Conservation (phyloP, 2,329 filamentous ascomycete species). For the Coleophoma eucalyptorum region DNA sequence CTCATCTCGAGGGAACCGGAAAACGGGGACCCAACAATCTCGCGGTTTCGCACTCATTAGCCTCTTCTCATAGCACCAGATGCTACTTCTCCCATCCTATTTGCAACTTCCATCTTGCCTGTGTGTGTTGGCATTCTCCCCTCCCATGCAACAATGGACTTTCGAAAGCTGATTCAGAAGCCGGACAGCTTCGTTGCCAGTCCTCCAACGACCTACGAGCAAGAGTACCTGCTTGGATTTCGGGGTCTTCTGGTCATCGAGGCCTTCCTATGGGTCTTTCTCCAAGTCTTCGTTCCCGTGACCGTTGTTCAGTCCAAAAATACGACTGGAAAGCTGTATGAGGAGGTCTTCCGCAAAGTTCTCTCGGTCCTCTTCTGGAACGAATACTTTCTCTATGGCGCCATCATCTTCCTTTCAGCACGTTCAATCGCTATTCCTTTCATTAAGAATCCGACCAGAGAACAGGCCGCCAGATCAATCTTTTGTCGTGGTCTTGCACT, state of each 20-base stretch:
- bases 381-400: conserved; percentile 38
- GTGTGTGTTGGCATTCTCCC: too few relatives aligned
- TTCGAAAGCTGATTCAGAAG: conserved; percentile 1
- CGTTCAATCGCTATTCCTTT: conserved; percentile 37
- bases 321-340: conserved; percentile 31
- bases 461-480: conserved; percentile 32
- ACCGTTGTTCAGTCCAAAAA: conserved; percentile 33
- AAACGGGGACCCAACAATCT: too few relatives aligned
- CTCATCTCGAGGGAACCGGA: too few relatives aligned
- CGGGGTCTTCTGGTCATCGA: conserved; percentile 38
- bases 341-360: conserved; percentile 37
- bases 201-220: conserved; percentile 5
- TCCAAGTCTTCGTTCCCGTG: conserved; percentile 38
- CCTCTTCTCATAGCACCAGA: too few relatives aligned
- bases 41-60: too few relatives aligned
- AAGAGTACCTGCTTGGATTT: conserved; percentile 35
- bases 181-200: conserved; percentile 3
- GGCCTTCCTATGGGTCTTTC: conserved; percentile 40
- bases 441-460: conserved; percentile 29
- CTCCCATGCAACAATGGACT: neutral
- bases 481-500: conserved; percentile 38
- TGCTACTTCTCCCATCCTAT: too few relatives aligned
- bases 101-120: too few relatives aligned
- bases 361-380: conserved; percentile 42
- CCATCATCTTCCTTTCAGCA: conserved; percentile 40